A percentile compares a stretch with the other conserved stretches of the same genome.
phyloP scores from a whole-genome alignment of 345 rosid species.

The Arabidopsis arenosa region DNA sequence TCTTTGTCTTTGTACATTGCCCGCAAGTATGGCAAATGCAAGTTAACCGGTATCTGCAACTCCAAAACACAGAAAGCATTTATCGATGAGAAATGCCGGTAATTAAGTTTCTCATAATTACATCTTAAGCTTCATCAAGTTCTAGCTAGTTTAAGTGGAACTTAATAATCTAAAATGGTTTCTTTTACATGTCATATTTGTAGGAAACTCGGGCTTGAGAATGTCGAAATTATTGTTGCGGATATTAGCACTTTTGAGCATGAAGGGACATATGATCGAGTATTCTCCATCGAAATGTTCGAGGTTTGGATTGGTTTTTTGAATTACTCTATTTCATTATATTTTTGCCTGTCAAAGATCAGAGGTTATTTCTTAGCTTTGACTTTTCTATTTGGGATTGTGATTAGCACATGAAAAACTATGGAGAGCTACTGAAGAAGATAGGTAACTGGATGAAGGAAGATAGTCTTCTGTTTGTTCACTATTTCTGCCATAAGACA shows the following conservation, averaged over 20 bases:
- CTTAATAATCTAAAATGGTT: neutral
- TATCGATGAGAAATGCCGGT: constrained; percentile 74
- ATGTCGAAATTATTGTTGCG: constrained; percentile 77
- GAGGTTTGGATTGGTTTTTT: constrained; percentile 54
- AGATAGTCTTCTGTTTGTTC: constrained; percentile 76
- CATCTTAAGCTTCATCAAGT: neutral
- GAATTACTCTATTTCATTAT: neutral
- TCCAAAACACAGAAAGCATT: constrained; percentile 72
- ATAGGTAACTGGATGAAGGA: constrained; percentile 86
- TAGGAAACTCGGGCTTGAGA: constrained; percentile 66
- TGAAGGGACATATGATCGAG: constrained; percentile 70
- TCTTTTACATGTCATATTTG: constrained; percentile 17
- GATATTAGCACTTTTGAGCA: constrained; percentile 82
- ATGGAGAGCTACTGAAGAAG: constrained; percentile 72
- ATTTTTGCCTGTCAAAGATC: neutral
- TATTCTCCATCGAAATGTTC: constrained; percentile 86
- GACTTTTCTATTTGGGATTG: neutral
- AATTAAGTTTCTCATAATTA: constrained; percentile 23
- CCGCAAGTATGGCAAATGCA: constrained; percentile 68
- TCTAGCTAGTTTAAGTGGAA: neutral
- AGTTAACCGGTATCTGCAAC: constrained; percentile 80
- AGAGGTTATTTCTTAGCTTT: neutral
- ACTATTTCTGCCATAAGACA: constrained; percentile 85
- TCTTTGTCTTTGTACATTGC: constrained; percentile 79
- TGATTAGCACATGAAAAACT: constrained; percentile 87